These are phyloP conservation scores for Wickerhamomyces sp. DNA, from an alignment of 1,139 yeast species.

Conservation along the genomic window DNA sequence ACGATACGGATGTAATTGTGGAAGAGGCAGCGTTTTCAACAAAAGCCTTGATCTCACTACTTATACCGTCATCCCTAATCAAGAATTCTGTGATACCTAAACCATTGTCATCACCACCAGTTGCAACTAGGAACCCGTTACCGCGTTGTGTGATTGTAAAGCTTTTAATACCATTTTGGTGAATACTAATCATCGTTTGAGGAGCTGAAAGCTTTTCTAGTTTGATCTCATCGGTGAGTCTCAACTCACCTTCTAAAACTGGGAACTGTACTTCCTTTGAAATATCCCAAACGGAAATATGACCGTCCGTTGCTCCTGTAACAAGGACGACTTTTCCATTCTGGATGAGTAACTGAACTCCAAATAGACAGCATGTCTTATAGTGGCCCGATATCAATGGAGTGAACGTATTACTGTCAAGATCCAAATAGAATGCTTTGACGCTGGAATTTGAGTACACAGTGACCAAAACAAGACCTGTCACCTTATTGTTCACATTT, in stretches of 20 bases:
- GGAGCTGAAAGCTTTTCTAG: background rate
- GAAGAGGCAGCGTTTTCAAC: constrained; percentile 71
- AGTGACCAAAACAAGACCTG: constrained; percentile 52
- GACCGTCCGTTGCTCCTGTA: constrained; percentile 82
- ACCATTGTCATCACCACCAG: constrained; percentile 95
- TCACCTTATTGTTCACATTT: constrained; percentile 16
- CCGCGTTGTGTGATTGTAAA: constrained; percentile 26
- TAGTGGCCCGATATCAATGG: constrained; percentile 48
- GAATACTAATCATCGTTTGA: constrained; percentile 46
- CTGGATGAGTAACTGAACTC: constrained; percentile 43
- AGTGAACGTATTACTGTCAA: constrained; percentile 33
- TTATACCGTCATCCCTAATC: constrained; percentile 19
- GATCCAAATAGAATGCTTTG: constrained; percentile 55
- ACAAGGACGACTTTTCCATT: constrained; percentile 34
- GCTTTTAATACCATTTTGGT: constrained; percentile 81
- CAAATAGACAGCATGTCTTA: constrained; percentile 71
- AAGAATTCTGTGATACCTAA: constrained; percentile 42
- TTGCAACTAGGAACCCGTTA: constrained; percentile 28
- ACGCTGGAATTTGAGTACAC: constrained; percentile 85
- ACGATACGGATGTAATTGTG: constrained; percentile 66
- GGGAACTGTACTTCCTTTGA: constrained; percentile 25
- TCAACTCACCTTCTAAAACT: constrained; percentile 7
- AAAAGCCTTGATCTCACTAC: constrained; percentile 29
- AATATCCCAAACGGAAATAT: constrained; percentile 56
- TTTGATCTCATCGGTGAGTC: constrained; percentile 1